phyloP scores from a whole-genome alignment of 2,329 filamentous ascomycete genomes.

The Cryphonectria nitschkei region DNA sequence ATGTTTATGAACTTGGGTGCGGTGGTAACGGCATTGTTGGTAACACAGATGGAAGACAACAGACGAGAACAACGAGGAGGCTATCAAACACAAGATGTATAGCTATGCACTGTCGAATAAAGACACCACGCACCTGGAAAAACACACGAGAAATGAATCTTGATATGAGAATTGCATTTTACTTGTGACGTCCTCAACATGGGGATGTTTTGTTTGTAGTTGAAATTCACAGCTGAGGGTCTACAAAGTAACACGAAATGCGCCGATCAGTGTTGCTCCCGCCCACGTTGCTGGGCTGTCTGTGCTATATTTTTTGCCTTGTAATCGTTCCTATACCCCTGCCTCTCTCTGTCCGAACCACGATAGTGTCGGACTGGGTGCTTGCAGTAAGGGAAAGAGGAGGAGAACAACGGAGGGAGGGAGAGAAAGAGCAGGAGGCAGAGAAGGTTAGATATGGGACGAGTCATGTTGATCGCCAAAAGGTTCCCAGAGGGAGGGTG shows the following conservation, averaged over 20 bases:
- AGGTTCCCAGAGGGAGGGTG: neutral
- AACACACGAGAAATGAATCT: neutral
- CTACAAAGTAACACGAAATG: no score
- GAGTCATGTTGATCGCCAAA: neutral
- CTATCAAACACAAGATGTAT: neutral
- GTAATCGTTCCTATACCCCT: neutral
- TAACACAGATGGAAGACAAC: neutral
- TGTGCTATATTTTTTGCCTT: neutral
- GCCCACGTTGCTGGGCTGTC: no score
- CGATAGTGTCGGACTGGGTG: neutral
- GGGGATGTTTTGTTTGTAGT: no score
- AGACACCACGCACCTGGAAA: neutral
- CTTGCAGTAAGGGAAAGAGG: neutral
- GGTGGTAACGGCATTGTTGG: neutral
- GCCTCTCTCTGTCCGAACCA: neutral
- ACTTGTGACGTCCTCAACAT: neutral
- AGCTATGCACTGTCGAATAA: neutral
- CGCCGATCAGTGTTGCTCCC: no score
- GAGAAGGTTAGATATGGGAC: neutral
- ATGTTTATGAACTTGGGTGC: no score
- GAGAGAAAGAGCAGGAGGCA: neutral
- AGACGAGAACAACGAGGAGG: neutral
- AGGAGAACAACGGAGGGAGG: neutral
- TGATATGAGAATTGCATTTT: neutral
- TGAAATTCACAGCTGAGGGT: no score